Percentiles rank a stretch among this genome's conserved stretches.
These are phyloP conservation scores for cucumber (Cucumis sativus) DNA, from an alignment of 306 rosid species.

Conservation along the genomic window DNA sequence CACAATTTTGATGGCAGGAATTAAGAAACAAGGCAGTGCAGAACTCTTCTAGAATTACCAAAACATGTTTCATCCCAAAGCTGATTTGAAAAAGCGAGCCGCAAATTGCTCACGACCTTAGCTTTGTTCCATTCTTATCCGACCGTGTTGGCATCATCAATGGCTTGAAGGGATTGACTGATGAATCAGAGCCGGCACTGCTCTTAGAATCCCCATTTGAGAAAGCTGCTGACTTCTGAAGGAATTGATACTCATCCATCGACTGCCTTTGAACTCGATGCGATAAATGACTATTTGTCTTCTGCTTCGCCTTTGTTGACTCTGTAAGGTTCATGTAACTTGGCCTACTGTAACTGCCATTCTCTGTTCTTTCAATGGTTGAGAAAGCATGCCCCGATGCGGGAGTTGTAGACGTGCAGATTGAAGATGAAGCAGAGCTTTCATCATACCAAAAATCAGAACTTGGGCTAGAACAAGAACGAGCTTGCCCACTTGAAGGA, in stretches of 20 bases:
- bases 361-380: conserved; percentile 64
- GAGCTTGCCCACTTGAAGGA: conserved; percentile 43
- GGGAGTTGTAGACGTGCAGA: conserved; percentile 79
- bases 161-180: conserved; percentile 53
- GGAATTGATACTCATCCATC: conserved; percentile 85
- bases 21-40: conserved; percentile 58
- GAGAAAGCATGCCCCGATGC: conserved; percentile 49
- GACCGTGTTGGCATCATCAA: conserved; percentile 33
- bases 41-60: conserved; percentile 28
- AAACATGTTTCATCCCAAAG: not conserved
- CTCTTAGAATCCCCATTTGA: conserved; percentile 71
- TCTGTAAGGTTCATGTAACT: conserved; percentile 82
- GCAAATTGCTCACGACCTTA: conserved; percentile 15
- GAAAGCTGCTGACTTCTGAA: conserved; percentile 46
- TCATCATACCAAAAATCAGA: conserved; percentile 74
- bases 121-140: conserved; percentile 37
- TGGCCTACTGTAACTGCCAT: conserved; percentile 38
- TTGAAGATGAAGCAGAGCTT: conserved; percentile 86
- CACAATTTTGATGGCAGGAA: conserved; percentile 12
- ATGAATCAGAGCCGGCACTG: conserved; percentile 53
- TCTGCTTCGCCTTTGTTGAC: conserved; percentile 73
- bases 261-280: conserved; percentile 78
- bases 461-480: conserved; percentile 90
- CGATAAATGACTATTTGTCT: conserved; percentile 16
- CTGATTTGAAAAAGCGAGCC: not conserved